Conservation (phyloP, 108 stramenopile species). For the Pseudonitzschia multistriata region DNA sequence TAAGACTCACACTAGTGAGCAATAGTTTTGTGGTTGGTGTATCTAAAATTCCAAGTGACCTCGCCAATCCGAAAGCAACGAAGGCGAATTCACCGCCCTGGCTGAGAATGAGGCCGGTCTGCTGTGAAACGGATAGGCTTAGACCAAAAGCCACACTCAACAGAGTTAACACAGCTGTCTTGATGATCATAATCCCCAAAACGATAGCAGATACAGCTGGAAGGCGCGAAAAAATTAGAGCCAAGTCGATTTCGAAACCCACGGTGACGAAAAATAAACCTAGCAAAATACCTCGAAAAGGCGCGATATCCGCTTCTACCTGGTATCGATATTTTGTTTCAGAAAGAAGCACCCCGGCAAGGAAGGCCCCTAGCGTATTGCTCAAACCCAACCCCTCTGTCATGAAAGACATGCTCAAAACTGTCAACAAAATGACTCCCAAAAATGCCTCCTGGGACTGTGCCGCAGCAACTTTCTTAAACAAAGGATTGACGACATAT, state of each 20-base stretch:
- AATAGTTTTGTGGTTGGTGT: constrained; percentile 81
- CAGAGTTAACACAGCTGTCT: constrained; percentile 69
- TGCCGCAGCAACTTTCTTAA: constrained; percentile 81
- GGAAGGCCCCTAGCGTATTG: constrained; percentile 95
- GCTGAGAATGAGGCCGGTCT: constrained; percentile 87
- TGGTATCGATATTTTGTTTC: constrained; percentile 96
- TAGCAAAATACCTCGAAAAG: constrained; percentile 91
- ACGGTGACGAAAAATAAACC: constrained; percentile 97
- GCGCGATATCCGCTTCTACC: constrained; percentile 94
- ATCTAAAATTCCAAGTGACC: constrained; percentile 79
- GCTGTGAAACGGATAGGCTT: constrained; percentile 72
- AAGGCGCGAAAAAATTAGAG: constrained; percentile 67
- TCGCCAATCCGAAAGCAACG: constrained; percentile 92
- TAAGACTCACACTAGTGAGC: constrained; percentile 91
- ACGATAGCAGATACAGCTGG: constrained; percentile 73
- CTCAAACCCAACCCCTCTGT: constrained; percentile 94
- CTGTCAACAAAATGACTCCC: constrained; percentile 88
- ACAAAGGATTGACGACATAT: constrained; percentile 83
- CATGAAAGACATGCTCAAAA: constrained; percentile 90
- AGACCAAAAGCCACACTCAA: constrained; percentile 82
- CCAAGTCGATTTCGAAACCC: constrained; percentile 93
- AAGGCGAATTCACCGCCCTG: constrained; percentile 99
- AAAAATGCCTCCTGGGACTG: constrained; percentile 93
- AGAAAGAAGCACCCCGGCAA: constrained; percentile 89
- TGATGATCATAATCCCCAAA: constrained; percentile 79